These are phyloP conservation scores for Kwoniella dejecticola DNA, from an alignment of 768 basidiomycete species.

Conservation along the genomic window DNA sequence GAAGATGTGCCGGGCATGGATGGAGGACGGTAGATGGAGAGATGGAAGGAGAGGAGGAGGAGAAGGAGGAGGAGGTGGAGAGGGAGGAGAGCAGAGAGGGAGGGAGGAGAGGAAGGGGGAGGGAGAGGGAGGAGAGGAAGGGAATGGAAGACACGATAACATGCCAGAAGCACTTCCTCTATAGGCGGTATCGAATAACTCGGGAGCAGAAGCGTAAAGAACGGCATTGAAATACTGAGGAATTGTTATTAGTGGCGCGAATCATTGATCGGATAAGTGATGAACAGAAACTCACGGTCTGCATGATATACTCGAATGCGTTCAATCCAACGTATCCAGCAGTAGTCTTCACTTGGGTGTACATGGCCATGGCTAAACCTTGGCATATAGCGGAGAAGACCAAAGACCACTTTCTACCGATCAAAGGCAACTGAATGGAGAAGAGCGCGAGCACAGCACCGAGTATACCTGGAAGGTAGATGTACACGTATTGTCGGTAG, in stretches of 20 bases:
- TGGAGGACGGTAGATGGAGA: too few species aligned
- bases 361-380: conserved; percentile 52
- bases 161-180: conserved; percentile 51
- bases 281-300: conserved; percentile 36
- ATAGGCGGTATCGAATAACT: conserved; percentile 52
- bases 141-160: conserved; percentile 37
- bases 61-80: not conserved
- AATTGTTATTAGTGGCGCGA: too few species aligned
- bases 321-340: conserved; percentile 52
- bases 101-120: not conserved
- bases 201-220: conserved; percentile 54
- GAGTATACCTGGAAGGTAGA: conserved; percentile 51
- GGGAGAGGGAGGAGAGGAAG: not conserved
- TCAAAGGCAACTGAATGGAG: conserved; percentile 46
- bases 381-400: conserved; percentile 48
- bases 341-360: conserved; percentile 49
- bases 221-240: conserved; percentile 53
- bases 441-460: conserved; percentile 48
- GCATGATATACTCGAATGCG: conserved; percentile 53
- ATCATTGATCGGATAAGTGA: not conserved
- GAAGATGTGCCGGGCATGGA: too few species aligned
- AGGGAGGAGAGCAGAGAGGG: not conserved
- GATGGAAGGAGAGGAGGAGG: too few species aligned
- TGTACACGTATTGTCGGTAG: conserved; percentile 55
- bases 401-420: conserved; percentile 50